These are phyloP conservation scores for Chytriomyces sp. DNA, from an alignment of 192 early-diverging fungal species.

Conservation along the genomic window DNA sequence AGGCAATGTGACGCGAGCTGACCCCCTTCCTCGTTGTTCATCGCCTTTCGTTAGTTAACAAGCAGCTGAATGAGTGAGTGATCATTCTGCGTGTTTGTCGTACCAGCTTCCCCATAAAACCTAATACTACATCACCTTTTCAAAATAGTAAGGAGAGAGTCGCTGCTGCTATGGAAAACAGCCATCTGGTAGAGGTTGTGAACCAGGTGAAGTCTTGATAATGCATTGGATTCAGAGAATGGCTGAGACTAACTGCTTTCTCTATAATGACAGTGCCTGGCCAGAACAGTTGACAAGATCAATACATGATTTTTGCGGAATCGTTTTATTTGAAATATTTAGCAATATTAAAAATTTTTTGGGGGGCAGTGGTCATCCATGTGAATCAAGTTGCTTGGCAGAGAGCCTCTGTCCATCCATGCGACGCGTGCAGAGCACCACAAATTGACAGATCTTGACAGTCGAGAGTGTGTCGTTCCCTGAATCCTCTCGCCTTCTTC, in stretches of 20 bases:
- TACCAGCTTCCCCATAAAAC: not conserved
- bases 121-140: not conserved
- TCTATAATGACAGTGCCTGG: slow-evolving; percentile 31
- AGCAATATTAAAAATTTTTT: no score
- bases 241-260: slow-evolving; percentile 14
- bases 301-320: no score
- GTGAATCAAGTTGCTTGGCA: no score
- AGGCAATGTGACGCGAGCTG: not conserved
- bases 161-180: slow-evolving; percentile 96
- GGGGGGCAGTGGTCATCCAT: no score
- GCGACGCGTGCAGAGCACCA: no score
- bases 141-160: slow-evolving; percentile 89
- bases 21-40: not conserved
- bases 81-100: not conserved
- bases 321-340: no score
- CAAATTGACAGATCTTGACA: no score
- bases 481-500: no score
- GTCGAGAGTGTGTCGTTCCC: no score
- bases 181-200: slow-evolving; percentile 89
- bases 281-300: slow-evolving; percentile 31
- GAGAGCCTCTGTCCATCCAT: no score
- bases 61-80: slow-evolving; percentile 87
- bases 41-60: slow-evolving; percentile 68
- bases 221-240: slow-evolving; percentile 2
- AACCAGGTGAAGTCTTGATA: slow-evolving; percentile 75